These are phyloP conservation scores for Persicaria tinctoria DNA, from an alignment of 148 eudicot genomes.

Conservation along the genomic window DNA sequence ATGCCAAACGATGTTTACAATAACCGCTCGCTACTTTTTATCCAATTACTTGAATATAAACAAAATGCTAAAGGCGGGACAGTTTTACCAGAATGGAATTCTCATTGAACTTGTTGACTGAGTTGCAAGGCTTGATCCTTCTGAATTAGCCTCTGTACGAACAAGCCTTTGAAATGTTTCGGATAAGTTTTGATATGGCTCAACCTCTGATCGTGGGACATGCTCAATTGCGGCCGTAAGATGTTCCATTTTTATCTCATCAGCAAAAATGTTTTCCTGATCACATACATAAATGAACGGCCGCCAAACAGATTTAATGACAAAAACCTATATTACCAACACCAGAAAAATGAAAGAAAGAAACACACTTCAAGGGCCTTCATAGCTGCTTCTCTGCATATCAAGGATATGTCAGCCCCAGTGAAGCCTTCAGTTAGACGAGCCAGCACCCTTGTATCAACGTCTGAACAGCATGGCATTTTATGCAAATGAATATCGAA, in stretches of 20 bases:
- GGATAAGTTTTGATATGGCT: slow-evolving; percentile 54
- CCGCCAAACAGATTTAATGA: not conserved
- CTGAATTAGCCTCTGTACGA: slow-evolving; percentile 30
- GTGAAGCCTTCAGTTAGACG: slow-evolving; percentile 69
- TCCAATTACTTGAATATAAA: no score
- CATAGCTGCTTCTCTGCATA: slow-evolving; percentile 78
- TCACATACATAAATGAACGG: slow-evolving; percentile 9
- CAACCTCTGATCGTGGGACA: slow-evolving; percentile 62
- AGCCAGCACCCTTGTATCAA: slow-evolving; percentile 53
- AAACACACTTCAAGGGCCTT: slow-evolving; percentile 66
- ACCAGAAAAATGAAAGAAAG: not conserved
- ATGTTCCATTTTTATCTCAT: slow-evolving; percentile 74
- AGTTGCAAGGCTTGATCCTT: slow-evolving; percentile 24
- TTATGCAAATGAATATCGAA: slow-evolving; percentile 64
- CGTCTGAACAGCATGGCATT: slow-evolving; percentile 62
- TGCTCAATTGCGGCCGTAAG: slow-evolving; percentile 45
- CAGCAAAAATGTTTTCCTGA: slow-evolving; percentile 62
- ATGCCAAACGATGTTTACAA: not conserved
- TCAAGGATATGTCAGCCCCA: slow-evolving; percentile 83
- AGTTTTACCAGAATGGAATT: not conserved
- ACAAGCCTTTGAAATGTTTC: slow-evolving; percentile 65
- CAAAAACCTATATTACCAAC: not conserved
- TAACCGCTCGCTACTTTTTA: not conserved
- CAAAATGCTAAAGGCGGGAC: not conserved
- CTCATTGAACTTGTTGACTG: slow-evolving; percentile 18